Evolutionary conservation across 2,329 filamentous ascomycete genomes (phyloP), one percentile per base, ranked within the genome.

Genomic region (Aspergillus hortae): DNA sequence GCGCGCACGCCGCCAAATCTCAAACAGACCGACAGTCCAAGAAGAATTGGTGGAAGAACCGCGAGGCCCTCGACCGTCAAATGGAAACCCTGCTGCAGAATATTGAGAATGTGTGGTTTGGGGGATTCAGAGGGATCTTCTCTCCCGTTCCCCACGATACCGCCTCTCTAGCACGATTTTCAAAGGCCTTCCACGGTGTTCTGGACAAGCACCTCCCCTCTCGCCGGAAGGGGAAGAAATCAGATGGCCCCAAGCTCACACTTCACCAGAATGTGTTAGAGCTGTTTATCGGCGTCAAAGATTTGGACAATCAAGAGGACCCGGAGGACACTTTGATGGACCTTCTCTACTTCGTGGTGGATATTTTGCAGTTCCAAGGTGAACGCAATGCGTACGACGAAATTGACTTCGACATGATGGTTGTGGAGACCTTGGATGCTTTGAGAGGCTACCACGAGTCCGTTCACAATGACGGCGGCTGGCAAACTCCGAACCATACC

Each of bases 351-450:
- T 97, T 97, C 67, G 89, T 97, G 1, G 87, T 99, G 5, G 94
- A 99, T 63, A 92, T 97, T 47, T 78, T 99, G 2, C 94, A 97
- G 67, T 97, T 99, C 70, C 90, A 96, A 61, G 94, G 94, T 14
- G 95, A 99, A 73, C 83, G 86, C 44, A 99, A 97, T 66, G 94
- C 95, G 0, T 96, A 96, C 71, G 94, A 99, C 62, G 94, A 99
- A 73, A 89, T 99, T 56, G 92, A 97, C 70, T 95, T 97, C 66
- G 94, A 99, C 61, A 76, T 80, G 60, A 95, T 99, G 83, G 85
- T 92, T 4, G 80, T 97, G 36, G 91, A 96, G 61, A 90, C 89
- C 0, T 81, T 90, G 36, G 92, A 96, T 71, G 90, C 91, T 2
- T 75, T 99, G 23, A 83, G 86, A 46, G 81, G 84, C 1, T 96